Base-by-base conservation (phyloP, 1,139 yeast genomes). In the Dujonia santamariae region DNA sequence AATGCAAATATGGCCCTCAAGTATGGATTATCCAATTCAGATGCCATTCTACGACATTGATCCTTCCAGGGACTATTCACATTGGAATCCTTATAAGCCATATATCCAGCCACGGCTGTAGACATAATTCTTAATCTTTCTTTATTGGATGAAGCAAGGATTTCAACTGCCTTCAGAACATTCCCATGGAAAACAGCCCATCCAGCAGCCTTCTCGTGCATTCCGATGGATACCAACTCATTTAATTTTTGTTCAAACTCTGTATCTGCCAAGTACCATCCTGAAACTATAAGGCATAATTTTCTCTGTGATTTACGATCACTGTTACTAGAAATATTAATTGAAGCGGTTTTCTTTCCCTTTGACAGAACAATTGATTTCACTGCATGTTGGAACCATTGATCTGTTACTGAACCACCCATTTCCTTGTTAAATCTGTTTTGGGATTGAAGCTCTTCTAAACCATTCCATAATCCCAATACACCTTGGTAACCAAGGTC, bases 111-210 rank as follows among this genome's bases (percentile, higher is more conserved):
- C 24, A 92, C 86, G 0, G 97, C 97, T 0, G 97, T 84, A 0
- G 96, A 87, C 72, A 92, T 88, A 32, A 92, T 68, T 33, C 85
- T 61, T 31, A 86, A 67, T 34, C 83, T 63, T 46, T 80, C 85
- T 37, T 73, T 75, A 33, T 75, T 73, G 3, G 87, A 75, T 4
- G 68, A 60, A 1, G 78, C 68, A 37, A 92, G 63, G 9, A 87
- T 81, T 22, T 77, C 78, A 7, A 90, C 85, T 0, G 97, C 96
- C 37, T 80, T 72, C 4, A 77, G 74, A 2, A 92, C 85, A 54
- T 88, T 85, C 2, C 96, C 96, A 53, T 87, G 94, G 56, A 92
- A 92, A 1, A 88, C 92, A 0, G 97, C 97, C 96, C 96, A 87
- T 0, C 95, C 97, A 0, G 97, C 98, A 1, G 98, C 97, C 52